These are phyloP conservation scores for Fagus crenata DNA, from an alignment of 306 rosid species.

Conservation along the genomic window DNA sequence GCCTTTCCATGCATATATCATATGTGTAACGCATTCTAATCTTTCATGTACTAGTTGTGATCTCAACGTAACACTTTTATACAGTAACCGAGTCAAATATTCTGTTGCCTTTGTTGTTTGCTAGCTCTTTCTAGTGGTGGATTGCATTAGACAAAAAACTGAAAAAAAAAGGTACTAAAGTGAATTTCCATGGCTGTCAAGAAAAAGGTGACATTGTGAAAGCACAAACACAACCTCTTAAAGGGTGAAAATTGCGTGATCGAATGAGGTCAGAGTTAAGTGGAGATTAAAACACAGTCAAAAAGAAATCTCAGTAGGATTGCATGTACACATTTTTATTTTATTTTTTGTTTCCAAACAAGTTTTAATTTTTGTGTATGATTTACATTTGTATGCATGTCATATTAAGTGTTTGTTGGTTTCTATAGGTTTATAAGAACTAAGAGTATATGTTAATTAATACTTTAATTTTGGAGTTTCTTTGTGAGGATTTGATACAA, in stretches of 20 bases:
- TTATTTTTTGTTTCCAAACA: too few species aligned
- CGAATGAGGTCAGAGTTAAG: conserved; percentile 2
- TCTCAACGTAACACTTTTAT: neutral
- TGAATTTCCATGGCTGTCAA: neutral
- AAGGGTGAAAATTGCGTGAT: conserved; percentile 10
- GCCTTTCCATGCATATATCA: neutral
- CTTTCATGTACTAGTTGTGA: neutral
- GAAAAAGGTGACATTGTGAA: neutral
- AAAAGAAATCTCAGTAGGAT: neutral
- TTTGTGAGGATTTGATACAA: too few species aligned
- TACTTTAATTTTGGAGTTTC: too few species aligned
- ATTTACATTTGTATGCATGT: too few species aligned
- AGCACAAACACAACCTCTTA: neutral
- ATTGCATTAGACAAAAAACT: neutral
- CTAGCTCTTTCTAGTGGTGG: neutral
- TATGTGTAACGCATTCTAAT: neutral
- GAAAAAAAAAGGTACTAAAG: neutral
- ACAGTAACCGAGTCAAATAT: too few species aligned
- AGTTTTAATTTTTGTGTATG: too few species aligned
- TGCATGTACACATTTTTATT: too few species aligned
- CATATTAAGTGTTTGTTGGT: too few species aligned
- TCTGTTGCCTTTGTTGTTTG: too few species aligned
- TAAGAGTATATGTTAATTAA: too few species aligned
- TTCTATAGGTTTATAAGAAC: too few species aligned
- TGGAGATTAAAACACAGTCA: neutral